These are phyloP conservation scores for Agrocybe pediades DNA, from an alignment of 768 basidiomycete genomes.

Conservation along the genomic window DNA sequence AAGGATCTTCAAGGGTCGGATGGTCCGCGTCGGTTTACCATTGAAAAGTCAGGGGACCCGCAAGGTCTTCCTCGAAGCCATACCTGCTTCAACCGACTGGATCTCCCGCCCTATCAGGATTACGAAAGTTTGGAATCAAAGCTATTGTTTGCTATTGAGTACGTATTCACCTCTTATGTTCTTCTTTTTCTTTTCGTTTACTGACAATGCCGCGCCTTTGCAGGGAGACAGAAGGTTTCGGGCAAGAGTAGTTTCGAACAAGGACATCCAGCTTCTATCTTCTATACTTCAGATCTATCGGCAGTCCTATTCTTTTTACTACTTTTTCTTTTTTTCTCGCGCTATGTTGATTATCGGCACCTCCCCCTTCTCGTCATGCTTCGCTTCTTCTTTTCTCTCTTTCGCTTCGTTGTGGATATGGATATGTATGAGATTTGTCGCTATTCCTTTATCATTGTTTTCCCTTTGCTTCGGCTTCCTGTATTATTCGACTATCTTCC, in stretches of 20 bases:
- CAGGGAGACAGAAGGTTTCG: constrained; percentile 81
- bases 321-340: neutral
- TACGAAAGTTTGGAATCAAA: constrained; percentile 88
- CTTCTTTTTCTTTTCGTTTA: constrained; percentile 2
- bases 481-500: neutral
- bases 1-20: constrained; percentile 94
- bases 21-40: constrained; percentile 90
- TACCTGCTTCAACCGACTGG: constrained; percentile 91
- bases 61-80: constrained; percentile 87
- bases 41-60: constrained; percentile 93
- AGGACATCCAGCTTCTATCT: constrained; percentile 6
- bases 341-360: neutral
- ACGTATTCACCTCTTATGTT: constrained; percentile 27
- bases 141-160: constrained; percentile 84
- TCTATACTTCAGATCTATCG: constrained; percentile 10
- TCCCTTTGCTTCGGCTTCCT: constrained; percentile 4
- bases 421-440: constrained; percentile 17
- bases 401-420: constrained; percentile 5
- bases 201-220: neutral
- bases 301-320: constrained; percentile 6
- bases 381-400: constrained; percentile 2
- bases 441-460: constrained; percentile 2
- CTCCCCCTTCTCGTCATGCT: neutral
- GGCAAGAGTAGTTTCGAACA: constrained; percentile 57
- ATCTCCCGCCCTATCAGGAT: constrained; percentile 88